These are phyloP conservation scores for Linderina pennispora DNA, from an alignment of 192 early-diverging fungal species.

Conservation along the genomic window DNA sequence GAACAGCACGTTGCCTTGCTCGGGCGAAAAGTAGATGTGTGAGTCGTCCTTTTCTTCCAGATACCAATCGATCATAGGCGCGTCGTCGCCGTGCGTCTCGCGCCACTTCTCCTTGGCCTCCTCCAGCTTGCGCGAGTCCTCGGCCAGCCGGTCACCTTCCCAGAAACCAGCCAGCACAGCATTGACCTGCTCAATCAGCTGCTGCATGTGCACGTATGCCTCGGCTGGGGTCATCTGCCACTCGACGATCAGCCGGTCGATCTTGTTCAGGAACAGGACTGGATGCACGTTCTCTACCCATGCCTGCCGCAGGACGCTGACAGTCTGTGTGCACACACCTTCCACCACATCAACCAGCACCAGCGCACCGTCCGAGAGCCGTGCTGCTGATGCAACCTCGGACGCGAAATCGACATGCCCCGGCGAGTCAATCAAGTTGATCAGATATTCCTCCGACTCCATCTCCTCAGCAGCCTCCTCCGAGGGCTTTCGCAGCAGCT, in stretches of 20 bases:
- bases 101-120: constrained; percentile 52
- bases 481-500: constrained; percentile 46
- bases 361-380: constrained; percentile 91
- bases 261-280: constrained; percentile 96
- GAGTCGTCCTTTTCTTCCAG: constrained; percentile 90
- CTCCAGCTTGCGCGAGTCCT: constrained; percentile 62
- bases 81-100: constrained; percentile 49
- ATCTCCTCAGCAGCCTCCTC: background rate
- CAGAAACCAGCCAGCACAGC: constrained; percentile 93
- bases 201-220: constrained; percentile 87
- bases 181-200: constrained; percentile 96
- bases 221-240: constrained; percentile 86
- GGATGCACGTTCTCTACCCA: constrained; percentile 88
- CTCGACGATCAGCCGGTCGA: constrained; percentile 93
- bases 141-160: constrained; percentile 79
- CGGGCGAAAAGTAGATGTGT: constrained; percentile 92
- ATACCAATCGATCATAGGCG: constrained; percentile 65
- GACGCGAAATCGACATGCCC: constrained; percentile 98
- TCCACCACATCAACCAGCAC: constrained; percentile 97
- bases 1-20: constrained; percentile 96
- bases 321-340: constrained; percentile 99
- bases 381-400: constrained; percentile 97
- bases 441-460: constrained; percentile 65
- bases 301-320: constrained; percentile 92
- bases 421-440: constrained; percentile 98